Conservation (phyloP, 305 asterid genomes). For the Ruellia speciosa region DNA sequence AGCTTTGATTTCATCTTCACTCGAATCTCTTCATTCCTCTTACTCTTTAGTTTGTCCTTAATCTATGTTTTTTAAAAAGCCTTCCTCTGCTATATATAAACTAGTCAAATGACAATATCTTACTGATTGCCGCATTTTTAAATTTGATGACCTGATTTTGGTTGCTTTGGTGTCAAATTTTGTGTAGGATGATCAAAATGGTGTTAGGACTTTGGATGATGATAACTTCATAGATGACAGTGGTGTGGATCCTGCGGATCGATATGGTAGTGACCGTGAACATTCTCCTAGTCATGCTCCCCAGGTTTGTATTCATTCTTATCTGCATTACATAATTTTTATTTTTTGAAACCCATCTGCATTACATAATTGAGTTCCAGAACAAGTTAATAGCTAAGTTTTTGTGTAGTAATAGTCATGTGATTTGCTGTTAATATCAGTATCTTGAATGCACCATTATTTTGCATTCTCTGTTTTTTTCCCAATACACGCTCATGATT, state of each 20-base stretch:
- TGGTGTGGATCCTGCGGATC: constrained; percentile 77
- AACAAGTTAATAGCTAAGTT: too few species aligned
- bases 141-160: too few species aligned
- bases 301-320: constrained; percentile 43
- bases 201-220: constrained; percentile 57
- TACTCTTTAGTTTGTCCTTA: background rate
- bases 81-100: background rate
- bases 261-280: constrained; percentile 59
- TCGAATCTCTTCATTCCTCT: background rate
- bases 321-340: background rate
- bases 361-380: background rate
- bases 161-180: too few species aligned
- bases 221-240: constrained; percentile 92
- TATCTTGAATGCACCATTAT: too few species aligned
- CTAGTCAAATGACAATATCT: too few species aligned
- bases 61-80: background rate
- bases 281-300: constrained; percentile 78
- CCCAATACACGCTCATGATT: too few species aligned
- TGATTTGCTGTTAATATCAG: too few species aligned
- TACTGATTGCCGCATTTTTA: too few species aligned
- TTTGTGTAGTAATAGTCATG: too few species aligned
- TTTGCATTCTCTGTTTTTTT: too few species aligned
- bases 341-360: too few species aligned
- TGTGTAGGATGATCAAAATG: constrained; percentile 71
- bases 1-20: background rate